Conservation (phyloP, 352 stramenopile species). For the Globisporangium lucens region DNA sequence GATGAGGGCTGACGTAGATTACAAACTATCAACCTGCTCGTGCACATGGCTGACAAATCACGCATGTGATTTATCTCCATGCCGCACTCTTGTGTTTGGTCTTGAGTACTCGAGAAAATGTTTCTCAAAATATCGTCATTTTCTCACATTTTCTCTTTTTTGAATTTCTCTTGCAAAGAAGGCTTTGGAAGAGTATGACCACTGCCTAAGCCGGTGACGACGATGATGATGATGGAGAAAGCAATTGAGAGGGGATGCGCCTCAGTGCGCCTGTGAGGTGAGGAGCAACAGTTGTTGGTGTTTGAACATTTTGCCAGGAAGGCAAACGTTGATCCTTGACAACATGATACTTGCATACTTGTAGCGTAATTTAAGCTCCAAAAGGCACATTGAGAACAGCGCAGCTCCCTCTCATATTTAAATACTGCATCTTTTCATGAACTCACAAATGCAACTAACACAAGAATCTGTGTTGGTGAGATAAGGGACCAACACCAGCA, state of each 20-base stretch:
- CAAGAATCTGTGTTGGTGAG: background rate
- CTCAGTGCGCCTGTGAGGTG: background rate
- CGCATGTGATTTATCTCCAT: too few relatives aligned
- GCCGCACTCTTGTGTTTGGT: too few relatives aligned
- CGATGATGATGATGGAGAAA: background rate
- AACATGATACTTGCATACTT: background rate
- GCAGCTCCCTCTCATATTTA: background rate
- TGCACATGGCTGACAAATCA: background rate
- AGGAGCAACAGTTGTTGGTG: background rate
- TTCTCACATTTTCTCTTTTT: too few relatives aligned
- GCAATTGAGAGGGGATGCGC: background rate
- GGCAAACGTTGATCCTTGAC: background rate
- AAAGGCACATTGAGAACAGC: background rate
- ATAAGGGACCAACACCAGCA: constrained; percentile 1
- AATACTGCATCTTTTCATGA: background rate
- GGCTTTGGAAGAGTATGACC: too few relatives aligned
- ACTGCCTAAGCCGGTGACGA: background rate
- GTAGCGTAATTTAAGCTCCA: background rate
- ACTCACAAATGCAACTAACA: background rate
- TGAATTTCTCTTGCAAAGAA: too few relatives aligned
- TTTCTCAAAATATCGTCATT: too few relatives aligned
- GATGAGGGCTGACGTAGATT: background rate
- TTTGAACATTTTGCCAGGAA: background rate
- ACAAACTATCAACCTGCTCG: background rate
- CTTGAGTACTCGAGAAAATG: too few relatives aligned